Evolutionary conservation across 371 early-diverging fungal genomes (phyloP).

Genomic region (Mortierella sp.): DNA sequence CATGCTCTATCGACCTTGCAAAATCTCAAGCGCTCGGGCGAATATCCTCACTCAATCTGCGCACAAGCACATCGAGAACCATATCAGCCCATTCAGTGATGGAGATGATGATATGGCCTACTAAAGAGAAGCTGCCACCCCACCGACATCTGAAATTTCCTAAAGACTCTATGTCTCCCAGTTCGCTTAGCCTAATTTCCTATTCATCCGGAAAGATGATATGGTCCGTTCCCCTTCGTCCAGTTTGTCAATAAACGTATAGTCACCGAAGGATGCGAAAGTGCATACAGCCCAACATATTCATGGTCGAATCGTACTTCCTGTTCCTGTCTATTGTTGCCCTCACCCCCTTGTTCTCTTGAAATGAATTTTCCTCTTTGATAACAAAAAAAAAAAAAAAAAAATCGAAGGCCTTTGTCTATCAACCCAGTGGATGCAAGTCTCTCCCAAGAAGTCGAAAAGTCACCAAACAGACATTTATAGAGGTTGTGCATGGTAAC

Average conservation of each 20-base stretch:
- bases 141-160: background rate
- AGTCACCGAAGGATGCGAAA: background rate
- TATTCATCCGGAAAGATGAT: background rate
- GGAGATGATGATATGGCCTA: background rate
- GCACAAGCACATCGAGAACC: too few species aligned
- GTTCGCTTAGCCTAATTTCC: background rate
- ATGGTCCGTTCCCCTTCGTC: background rate
- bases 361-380: background rate
- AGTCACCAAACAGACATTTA: too few species aligned
- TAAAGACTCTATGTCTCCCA: background rate
- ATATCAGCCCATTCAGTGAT: too few species aligned
- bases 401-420: too few species aligned
- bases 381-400: too few species aligned
- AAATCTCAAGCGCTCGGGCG: too few species aligned
- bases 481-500: too few species aligned
- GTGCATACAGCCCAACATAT: background rate
- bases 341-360: background rate
- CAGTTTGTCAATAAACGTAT: background rate
- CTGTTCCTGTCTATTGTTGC: background rate
- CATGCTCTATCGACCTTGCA: background rate
- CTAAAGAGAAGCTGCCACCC: background rate
- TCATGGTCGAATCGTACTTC: background rate
- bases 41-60: too few species aligned
- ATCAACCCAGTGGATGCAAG: too few species aligned
- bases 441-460: too few species aligned